Percentiles rank a stretch among this genome's conserved stretches.
Evolutionary conservation across 768 basidiomycete genomes (phyloP).

Genomic region (Tulasnella sp.): DNA sequence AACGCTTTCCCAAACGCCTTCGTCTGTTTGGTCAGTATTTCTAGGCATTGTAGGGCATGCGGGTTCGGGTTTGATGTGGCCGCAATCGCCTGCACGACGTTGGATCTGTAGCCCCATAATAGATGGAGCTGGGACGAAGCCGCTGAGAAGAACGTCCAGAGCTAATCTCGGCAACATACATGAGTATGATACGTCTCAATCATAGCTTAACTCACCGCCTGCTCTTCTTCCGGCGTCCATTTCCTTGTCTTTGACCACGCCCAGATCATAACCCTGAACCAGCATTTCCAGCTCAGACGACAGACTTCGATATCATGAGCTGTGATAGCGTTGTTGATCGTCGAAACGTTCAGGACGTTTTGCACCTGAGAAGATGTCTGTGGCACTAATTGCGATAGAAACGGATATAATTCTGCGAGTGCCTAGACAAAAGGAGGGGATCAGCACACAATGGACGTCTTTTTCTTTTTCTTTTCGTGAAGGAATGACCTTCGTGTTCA

Average conservation of each 20-base stretch:
- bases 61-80: slow-evolving; percentile 27
- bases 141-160: slow-evolving; percentile 49
- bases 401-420: slow-evolving; percentile 40
- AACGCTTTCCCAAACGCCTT: slow-evolving; percentile 72
- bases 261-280: slow-evolving; percentile 63
- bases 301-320: slow-evolving; percentile 43
- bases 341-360: slow-evolving; percentile 27
- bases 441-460: neutral
- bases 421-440: slow-evolving; percentile 32
- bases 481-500: slow-evolving; percentile 46
- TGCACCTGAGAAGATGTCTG: slow-evolving; percentile 36
- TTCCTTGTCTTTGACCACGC: slow-evolving; percentile 47
- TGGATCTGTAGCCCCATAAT: slow-evolving; percentile 48
- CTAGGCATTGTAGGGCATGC: slow-evolving; percentile 37
- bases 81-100: slow-evolving; percentile 37
- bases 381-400: slow-evolving; percentile 54
- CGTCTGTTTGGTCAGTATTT: slow-evolving; percentile 56
- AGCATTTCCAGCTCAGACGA: slow-evolving; percentile 65
- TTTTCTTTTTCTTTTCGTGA: no score
- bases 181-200: neutral
- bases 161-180: slow-evolving; percentile 30
- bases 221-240: slow-evolving; percentile 22
- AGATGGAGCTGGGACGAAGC: slow-evolving; percentile 47
- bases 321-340: slow-evolving; percentile 33
- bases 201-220: neutral